A percentile compares a stretch with the other conserved stretches of the same genome.
Evolutionary conservation across 2,329 filamentous ascomycete genomes (phyloP).

Genomic region (Fusarium sulawesiense): DNA sequence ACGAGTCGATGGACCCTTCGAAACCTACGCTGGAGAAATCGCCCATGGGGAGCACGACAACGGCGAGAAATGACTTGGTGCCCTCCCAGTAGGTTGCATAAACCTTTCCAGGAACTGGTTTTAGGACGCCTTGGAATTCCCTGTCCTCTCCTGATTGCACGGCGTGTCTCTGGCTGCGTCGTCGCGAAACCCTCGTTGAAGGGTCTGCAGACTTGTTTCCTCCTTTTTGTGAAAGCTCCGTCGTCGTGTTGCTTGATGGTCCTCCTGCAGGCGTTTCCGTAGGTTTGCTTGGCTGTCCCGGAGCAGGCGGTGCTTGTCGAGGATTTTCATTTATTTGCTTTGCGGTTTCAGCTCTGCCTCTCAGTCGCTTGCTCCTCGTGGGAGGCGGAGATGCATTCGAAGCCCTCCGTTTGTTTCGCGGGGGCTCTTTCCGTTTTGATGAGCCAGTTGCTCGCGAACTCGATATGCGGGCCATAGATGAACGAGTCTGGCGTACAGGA

Average conservation of each 20-base stretch:
- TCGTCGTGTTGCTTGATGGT: background rate
- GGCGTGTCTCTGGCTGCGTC: background rate
- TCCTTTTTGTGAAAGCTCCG: background rate
- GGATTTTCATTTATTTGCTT: background rate
- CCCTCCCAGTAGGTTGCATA: slow-evolving; percentile 15
- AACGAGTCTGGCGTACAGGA: background rate
- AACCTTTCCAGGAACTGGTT: slow-evolving; percentile 6
- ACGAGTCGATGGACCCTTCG: slow-evolving; percentile 1
- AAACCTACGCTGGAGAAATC: slow-evolving; percentile 5
- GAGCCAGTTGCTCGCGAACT: background rate
- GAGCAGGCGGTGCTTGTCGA: background rate
- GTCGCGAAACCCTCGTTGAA: background rate
- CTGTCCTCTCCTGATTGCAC: background rate
- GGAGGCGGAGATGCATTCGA: background rate
- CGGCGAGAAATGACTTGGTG: slow-evolving; percentile 17
- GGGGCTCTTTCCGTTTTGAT: background rate
- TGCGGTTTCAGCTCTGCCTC: background rate
- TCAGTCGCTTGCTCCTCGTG: background rate
- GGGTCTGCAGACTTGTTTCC: background rate
- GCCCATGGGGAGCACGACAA: slow-evolving; percentile 10
- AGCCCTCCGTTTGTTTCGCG: background rate
- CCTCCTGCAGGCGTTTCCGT: background rate
- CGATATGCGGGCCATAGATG: background rate
- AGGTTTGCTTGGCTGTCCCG: background rate
- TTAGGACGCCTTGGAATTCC: slow-evolving; percentile 3